A percentile compares a stretch with the other conserved stretches of the same genome.
These are phyloP conservation scores for Isoetes engelmannii DNA, from an alignment of 83 land plant genomes.

Conservation along the genomic window DNA sequence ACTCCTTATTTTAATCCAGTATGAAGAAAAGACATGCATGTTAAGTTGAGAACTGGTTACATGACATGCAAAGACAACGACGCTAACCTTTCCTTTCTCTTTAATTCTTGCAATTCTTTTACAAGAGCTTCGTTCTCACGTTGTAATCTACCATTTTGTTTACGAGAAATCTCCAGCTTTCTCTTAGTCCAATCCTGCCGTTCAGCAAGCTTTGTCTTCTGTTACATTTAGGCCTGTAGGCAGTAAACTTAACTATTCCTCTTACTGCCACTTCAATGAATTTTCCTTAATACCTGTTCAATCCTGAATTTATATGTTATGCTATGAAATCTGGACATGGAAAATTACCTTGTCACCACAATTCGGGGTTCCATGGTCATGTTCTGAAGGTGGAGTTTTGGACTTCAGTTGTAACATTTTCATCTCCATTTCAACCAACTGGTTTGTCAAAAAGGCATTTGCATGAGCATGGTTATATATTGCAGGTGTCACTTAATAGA, in stretches of 20 bases:
- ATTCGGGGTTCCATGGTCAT: not conserved
- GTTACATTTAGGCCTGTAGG: not conserved
- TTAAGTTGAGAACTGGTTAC: not conserved
- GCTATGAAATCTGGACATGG: not conserved
- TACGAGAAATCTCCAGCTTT: conserved; percentile 5
- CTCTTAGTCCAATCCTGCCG: too few species aligned
- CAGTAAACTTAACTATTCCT: not conserved
- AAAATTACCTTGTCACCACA: too few species aligned
- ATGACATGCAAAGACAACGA: not conserved
- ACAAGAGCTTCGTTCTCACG: not conserved
- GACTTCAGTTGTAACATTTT: conserved; percentile 11
- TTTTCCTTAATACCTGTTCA: not conserved
- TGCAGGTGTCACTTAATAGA: not conserved
- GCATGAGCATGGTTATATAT: conserved; percentile 1
- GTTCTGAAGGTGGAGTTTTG: not conserved
- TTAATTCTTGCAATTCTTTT: not conserved
- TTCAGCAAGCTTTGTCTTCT: not conserved
- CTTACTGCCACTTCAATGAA: not conserved
- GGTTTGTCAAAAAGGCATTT: not conserved
- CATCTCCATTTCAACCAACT: conserved; percentile 24
- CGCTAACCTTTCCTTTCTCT: conserved; percentile 7
- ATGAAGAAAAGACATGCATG: not conserved
- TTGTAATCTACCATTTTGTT: conserved; percentile 8
- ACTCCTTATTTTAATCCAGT: not conserved
- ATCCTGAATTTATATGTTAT: not conserved